A percentile compares a stretch with the other conserved stretches of the same genome.
These are phyloP conservation scores for Sanguinoderma infundibulare DNA, from an alignment of 1,284 basidiomycete species.

Conservation along the genomic window DNA sequence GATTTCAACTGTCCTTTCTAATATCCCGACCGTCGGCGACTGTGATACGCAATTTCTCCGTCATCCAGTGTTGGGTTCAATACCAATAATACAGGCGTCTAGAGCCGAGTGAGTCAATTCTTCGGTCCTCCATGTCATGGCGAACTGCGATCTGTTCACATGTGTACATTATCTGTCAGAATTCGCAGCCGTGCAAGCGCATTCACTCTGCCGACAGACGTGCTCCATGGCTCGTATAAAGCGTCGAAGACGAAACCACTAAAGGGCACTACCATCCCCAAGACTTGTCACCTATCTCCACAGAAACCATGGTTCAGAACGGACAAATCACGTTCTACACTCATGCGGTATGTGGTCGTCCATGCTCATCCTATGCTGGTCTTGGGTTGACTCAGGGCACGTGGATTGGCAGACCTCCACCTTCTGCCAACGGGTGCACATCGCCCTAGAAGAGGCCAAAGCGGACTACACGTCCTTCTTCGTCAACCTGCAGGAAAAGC, in stretches of 20 bases:
- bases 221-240: neutral
- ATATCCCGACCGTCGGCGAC: too few relatives aligned
- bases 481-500: slow-evolving; percentile 65
- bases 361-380: neutral
- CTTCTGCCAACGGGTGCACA: slow-evolving; percentile 6
- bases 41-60: too few relatives aligned
- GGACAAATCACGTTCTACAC: neutral
- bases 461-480: slow-evolving; percentile 51
- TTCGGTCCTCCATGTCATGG: too few relatives aligned
- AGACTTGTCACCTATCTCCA: neutral
- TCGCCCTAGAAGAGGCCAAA: slow-evolving; percentile 61
- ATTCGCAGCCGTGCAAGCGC: too few relatives aligned
- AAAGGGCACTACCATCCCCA: neutral
- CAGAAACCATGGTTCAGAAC: neutral
- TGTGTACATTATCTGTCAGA: too few relatives aligned
- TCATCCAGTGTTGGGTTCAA: too few relatives aligned
- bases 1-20: too few relatives aligned
- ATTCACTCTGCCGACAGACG: too few relatives aligned
- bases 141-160: too few relatives aligned
- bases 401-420: neutral
- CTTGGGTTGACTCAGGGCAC: neutral
- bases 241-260: neutral
- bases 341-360: neutral
- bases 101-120: too few relatives aligned
- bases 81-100: too few relatives aligned